Conservation (phyloP, 192 early-diverging fungal species). For the Coemansia sp. region DNA sequence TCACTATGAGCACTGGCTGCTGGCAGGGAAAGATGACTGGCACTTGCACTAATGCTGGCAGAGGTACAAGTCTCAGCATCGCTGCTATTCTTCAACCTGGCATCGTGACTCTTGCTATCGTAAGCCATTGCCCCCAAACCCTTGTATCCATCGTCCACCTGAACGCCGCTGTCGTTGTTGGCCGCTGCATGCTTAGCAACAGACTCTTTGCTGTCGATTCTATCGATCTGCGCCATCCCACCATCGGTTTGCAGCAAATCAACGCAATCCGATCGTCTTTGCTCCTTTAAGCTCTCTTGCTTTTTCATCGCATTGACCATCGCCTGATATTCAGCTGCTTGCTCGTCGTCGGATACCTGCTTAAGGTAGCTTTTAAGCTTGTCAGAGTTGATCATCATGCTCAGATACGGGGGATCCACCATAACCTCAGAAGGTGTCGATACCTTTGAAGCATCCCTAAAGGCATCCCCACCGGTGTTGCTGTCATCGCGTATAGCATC, state of each 20-base stretch:
- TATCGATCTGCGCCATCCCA: not conserved
- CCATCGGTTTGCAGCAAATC: not conserved
- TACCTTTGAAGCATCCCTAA: not conserved
- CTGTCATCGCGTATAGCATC: not conserved
- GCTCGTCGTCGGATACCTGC: slow-evolving; percentile 15
- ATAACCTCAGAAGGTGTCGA: slow-evolving; percentile 8
- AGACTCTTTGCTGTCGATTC: not conserved
- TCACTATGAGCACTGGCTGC: not conserved
- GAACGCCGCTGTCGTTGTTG: slow-evolving; percentile 46
- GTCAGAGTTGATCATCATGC: slow-evolving; percentile 24
- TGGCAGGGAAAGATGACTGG: slow-evolving; percentile 30
- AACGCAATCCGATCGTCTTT: not conserved
- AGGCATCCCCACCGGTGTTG: not conserved
- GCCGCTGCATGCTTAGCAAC: not conserved
- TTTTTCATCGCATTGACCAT: not conserved
- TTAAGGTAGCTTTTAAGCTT: slow-evolving; percentile 17
- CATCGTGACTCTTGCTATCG: not conserved
- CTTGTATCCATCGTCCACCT: slow-evolving; percentile 12
- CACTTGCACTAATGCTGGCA: slow-evolving; percentile 5
- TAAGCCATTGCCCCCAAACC: not conserved
- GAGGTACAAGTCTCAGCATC: not conserved
- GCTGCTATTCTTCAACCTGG: not conserved
- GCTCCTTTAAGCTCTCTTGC: not conserved
- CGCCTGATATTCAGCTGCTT: not conserved
- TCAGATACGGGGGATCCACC: slow-evolving; percentile 25